Evolutionary conservation across 2,329 filamentous ascomycete genomes (phyloP).

Genomic region (Pestalotiopsis sp.): DNA sequence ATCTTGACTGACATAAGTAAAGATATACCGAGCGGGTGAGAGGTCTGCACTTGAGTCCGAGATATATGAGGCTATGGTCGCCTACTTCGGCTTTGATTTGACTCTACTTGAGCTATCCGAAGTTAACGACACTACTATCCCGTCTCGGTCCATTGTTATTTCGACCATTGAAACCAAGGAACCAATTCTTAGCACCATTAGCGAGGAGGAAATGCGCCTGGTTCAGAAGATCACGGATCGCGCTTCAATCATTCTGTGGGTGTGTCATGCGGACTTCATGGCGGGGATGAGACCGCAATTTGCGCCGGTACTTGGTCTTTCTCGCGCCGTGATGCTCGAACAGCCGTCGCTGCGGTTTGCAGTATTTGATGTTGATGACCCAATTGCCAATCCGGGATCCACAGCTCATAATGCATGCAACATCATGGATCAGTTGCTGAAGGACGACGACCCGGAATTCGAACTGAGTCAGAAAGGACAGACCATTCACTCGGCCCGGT

Average conservation of each 20-base stretch:
- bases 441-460: background rate
- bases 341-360: conserved; percentile 21
- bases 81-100: too few species aligned
- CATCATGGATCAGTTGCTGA: background rate
- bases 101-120: too few species aligned
- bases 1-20: too few species aligned
- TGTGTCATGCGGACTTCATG: conserved; percentile 14
- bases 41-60: too few species aligned
- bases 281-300: conserved; percentile 13
- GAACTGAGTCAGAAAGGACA: background rate
- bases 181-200: conserved; percentile 14
- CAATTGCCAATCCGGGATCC: background rate
- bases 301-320: conserved; percentile 13
- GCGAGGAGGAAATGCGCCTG: conserved; percentile 14
- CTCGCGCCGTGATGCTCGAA: conserved; percentile 19
- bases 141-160: background rate
- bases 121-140: too few species aligned
- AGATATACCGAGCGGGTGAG: too few species aligned
- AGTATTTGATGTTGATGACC: conserved; percentile 17
- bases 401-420: background rate
- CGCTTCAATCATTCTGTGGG: conserved; percentile 17
- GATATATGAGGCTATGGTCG: too few species aligned
- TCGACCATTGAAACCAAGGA: conserved; percentile 13
- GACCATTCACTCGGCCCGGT: too few species aligned
- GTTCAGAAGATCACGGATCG: conserved; percentile 19